Conservation (phyloP, 352 stramenopile species). For the Pythium folliculosum region DNA sequence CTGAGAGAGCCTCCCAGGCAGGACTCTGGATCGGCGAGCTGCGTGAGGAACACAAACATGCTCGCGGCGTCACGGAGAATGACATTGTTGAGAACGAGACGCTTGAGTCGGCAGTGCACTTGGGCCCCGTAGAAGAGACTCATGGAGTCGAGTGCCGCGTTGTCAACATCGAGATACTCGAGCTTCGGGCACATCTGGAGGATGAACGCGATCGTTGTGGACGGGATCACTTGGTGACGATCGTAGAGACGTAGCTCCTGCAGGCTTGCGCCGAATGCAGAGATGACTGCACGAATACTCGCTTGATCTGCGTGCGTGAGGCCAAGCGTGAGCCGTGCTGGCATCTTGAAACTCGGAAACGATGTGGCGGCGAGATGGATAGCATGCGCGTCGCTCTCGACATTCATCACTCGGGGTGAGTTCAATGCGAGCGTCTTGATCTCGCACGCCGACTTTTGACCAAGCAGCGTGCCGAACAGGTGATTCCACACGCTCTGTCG, state of each 20-base stretch:
- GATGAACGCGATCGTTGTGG: conserved; percentile 2
- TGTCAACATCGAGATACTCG: conserved; percentile 14
- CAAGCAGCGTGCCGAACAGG: conserved; percentile 16
- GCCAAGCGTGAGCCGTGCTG: conserved; percentile 8
- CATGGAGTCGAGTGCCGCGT: conserved; percentile 15
- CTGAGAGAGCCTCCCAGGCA: conserved; percentile 1
- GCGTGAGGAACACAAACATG: conserved; percentile 1
- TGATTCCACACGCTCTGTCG: not conserved
- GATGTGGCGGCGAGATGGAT: not conserved
- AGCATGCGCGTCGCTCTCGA: not conserved
- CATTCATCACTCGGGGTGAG: not conserved
- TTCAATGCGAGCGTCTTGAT: conserved; percentile 11
- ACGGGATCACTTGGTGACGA: conserved; percentile 4
- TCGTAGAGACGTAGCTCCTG: conserved; percentile 10
- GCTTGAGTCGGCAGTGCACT: not conserved
- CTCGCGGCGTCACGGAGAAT: not conserved
- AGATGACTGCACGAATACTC: conserved; percentile 12
- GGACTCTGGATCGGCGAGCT: conserved; percentile 10
- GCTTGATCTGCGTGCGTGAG: conserved; percentile 6
- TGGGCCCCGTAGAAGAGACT: not conserved
- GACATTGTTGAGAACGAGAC: conserved; percentile 15
- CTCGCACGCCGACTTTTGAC: not conserved
- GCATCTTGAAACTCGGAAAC: conserved; percentile 7
- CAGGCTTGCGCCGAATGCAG: conserved; percentile 7
- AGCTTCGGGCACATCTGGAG: conserved; percentile 13